Evolutionary conservation across 2,329 filamentous ascomycete genomes (phyloP).

Genomic region (Microascus cirrosus): DNA sequence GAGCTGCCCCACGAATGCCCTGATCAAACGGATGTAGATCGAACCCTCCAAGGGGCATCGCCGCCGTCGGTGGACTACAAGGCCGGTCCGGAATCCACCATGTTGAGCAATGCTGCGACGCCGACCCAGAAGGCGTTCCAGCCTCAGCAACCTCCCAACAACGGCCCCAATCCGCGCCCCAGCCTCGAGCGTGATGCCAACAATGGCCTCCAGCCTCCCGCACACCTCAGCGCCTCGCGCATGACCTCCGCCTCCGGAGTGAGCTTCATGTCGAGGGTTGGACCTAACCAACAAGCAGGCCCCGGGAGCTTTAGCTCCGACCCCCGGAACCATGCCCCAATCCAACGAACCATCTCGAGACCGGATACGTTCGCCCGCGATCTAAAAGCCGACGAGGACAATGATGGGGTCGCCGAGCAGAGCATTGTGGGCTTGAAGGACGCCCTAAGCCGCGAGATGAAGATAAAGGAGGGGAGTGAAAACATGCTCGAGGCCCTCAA

Average conservation of each 20-base stretch:
- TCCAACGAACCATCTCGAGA: slow-evolving; percentile 52
- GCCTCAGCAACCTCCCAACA: slow-evolving; percentile 21
- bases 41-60: slow-evolving; percentile 1
- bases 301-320: slow-evolving; percentile 87
- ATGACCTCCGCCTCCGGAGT: slow-evolving; percentile 41
- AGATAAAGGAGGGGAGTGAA: slow-evolving; percentile 96
- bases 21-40: slow-evolving; percentile 3
- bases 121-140: slow-evolving; percentile 41
- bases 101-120: slow-evolving; percentile 42
- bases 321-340: slow-evolving; percentile 60
- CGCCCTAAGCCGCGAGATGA: slow-evolving; percentile 85
- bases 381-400: slow-evolving; percentile 52
- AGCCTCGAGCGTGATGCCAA: slow-evolving; percentile 45
- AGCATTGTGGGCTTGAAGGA: slow-evolving; percentile 68
- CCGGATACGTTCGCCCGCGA: slow-evolving; percentile 27
- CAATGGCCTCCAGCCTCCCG: slow-evolving; percentile 33
- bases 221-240: slow-evolving; percentile 26
- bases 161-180: slow-evolving; percentile 19
- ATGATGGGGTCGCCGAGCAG: slow-evolving; percentile 51
- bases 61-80: slow-evolving; percentile 4
- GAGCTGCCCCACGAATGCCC: not conserved
- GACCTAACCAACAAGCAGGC: slow-evolving; percentile 55
- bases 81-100: slow-evolving; percentile 16
- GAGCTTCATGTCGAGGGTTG: slow-evolving; percentile 53
- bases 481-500: slow-evolving; percentile 94